Conservation (phyloP, 208 protist species). For the Tritrichomonas foetus region DNA sequence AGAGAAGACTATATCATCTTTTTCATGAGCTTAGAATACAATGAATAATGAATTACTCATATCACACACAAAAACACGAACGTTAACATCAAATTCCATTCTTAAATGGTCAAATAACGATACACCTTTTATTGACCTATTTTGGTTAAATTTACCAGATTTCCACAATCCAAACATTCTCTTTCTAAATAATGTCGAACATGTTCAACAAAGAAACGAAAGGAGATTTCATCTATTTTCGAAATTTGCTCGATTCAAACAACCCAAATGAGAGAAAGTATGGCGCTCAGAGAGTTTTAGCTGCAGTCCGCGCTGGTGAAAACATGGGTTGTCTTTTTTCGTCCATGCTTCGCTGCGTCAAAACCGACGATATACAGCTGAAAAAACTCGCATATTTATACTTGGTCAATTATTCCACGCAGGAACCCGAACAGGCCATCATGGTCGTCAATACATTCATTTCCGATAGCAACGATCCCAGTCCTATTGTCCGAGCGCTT, state of each 20-base stretch:
- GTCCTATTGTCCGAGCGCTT: neutral
- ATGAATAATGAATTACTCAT: too few species aligned
- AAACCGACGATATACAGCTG: constrained; percentile 8
- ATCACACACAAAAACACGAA: too few species aligned
- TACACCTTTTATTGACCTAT: too few species aligned
- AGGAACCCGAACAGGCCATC: constrained; percentile 21
- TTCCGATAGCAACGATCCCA: neutral
- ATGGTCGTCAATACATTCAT: constrained; percentile 42
- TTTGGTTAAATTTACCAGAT: too few species aligned
- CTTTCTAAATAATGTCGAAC: neutral
- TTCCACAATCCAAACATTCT: too few species aligned
- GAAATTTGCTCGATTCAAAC: neutral
- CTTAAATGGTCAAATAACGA: too few species aligned
- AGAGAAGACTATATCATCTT: too few species aligned
- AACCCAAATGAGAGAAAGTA: neutral
- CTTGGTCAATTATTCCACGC: neutral
- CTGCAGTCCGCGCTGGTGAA: neutral
- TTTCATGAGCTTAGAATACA: too few species aligned
- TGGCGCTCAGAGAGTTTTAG: neutral
- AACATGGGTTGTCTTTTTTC: neutral
- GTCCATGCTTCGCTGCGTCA: neutral
- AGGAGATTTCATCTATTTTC: neutral
- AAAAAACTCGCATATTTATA: constrained; percentile 36
- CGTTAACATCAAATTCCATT: too few species aligned
- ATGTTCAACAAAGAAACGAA: neutral